phyloP scores from a whole-genome alignment of 2,329 filamentous ascomycete genomes.

The Fusarium sp. region DNA sequence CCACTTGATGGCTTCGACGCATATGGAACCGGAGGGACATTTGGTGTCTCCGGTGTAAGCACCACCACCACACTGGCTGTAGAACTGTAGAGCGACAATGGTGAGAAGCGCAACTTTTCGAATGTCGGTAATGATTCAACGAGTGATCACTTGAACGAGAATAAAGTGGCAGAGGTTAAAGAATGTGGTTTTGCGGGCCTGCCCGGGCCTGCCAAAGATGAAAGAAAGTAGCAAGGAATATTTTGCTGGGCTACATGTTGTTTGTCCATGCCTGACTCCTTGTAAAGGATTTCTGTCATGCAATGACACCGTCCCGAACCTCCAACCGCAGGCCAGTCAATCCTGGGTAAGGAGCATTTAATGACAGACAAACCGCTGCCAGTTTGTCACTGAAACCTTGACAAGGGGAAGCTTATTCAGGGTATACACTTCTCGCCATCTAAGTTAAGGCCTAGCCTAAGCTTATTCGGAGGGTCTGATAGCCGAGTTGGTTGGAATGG shows the following conservation, averaged over 20 bases:
- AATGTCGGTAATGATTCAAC: conserved; percentile 22
- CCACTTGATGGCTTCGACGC: conserved; percentile 31
- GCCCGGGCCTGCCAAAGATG: conserved; percentile 19
- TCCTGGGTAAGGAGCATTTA: background rate
- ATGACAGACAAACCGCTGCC: background rate
- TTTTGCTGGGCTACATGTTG: background rate
- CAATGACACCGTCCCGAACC: background rate
- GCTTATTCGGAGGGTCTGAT: conserved; percentile 19
- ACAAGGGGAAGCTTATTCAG: background rate
- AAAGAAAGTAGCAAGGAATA: conserved; percentile 24
- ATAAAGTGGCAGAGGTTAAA: conserved; percentile 6
- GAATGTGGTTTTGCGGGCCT: conserved; percentile 21
- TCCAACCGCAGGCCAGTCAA: background rate
- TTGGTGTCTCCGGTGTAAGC: conserved; percentile 23
- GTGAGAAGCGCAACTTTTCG: conserved; percentile 26
- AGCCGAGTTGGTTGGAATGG: conserved; percentile 17
- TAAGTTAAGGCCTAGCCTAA: conserved; percentile 7
- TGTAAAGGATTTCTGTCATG: conserved; percentile 9
- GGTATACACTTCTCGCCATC: conserved; percentile 3
- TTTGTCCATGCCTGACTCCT: background rate
- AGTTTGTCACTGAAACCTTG: conserved; percentile 13
- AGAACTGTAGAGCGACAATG: conserved; percentile 34
- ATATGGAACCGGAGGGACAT: conserved; percentile 31
- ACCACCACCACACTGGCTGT: conserved; percentile 29
- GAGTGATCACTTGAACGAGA: conserved; percentile 1